phyloP scores from a whole-genome alignment of 2,329 filamentous ascomycete genomes.

The Aspergillus costaricaensis region DNA sequence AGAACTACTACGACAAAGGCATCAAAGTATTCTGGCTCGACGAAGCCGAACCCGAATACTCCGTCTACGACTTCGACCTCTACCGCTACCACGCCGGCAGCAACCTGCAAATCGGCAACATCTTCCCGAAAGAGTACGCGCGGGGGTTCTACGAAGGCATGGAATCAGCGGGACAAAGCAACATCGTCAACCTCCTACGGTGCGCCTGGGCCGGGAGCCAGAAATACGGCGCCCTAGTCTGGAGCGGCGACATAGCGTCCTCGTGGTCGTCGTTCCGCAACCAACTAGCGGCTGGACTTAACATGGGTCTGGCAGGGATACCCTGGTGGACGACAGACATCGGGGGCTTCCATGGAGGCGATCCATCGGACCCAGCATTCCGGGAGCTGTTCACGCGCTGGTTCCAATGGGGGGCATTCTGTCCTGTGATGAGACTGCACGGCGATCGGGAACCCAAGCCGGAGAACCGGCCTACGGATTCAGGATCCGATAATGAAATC shows the following conservation, averaged over 20 bases:
- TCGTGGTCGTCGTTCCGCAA: constrained; percentile 62
- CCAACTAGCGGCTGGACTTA: constrained; percentile 64
- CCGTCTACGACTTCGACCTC: constrained; percentile 66
- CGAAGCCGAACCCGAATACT: constrained; percentile 67
- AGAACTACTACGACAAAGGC: constrained; percentile 64
- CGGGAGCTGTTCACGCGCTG: constrained; percentile 66
- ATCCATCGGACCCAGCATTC: constrained; percentile 58
- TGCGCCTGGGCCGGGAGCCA: constrained; percentile 63
- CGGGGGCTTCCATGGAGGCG: constrained; percentile 68
- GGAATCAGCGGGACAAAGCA: constrained; percentile 53
- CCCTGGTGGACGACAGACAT: constrained; percentile 73
- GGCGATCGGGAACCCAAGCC: constrained; percentile 64
- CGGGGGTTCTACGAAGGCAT: constrained; percentile 63
- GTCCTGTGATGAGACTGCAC: constrained; percentile 68
- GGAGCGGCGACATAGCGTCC: constrained; percentile 67
- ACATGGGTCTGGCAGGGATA: constrained; percentile 65
- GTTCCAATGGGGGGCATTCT: constrained; percentile 71
- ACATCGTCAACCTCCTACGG: constrained; percentile 61
- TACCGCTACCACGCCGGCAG: constrained; percentile 62
- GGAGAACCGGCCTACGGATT: constrained; percentile 29
- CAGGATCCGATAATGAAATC: constrained; percentile 52
- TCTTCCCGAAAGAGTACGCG: constrained; percentile 62
- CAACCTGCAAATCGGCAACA: constrained; percentile 60
- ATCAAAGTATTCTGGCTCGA: constrained; percentile 69
- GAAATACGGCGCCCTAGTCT: constrained; percentile 65